These are phyloP conservation scores for Aspergillus ostianus DNA, from an alignment of 495 filamentous ascomycete species.

Conservation along the genomic window DNA sequence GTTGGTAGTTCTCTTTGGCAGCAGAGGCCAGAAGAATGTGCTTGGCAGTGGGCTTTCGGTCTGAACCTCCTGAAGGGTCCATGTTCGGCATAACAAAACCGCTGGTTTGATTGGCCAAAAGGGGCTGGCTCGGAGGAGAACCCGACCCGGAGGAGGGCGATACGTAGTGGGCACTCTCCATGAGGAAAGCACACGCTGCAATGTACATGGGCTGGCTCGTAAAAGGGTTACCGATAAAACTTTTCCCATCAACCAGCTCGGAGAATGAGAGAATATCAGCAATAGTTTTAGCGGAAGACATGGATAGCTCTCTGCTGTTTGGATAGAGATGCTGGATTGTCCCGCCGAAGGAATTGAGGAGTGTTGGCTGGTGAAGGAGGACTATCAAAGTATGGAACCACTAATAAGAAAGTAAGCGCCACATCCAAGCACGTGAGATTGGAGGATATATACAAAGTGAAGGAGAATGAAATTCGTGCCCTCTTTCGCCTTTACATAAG, in stretches of 20 bases:
- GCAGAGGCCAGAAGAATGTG: slow-evolving; percentile 72
- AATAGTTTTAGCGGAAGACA: slow-evolving; percentile 87
- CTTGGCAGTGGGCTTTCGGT: slow-evolving; percentile 56
- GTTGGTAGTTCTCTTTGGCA: slow-evolving; percentile 76
- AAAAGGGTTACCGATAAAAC: slow-evolving; percentile 81
- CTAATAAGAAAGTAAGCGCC: slow-evolving; percentile 15
- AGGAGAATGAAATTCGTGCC: slow-evolving; percentile 83
- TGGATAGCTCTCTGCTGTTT: slow-evolving; percentile 76
- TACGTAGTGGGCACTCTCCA: slow-evolving; percentile 64
- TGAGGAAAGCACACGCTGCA: slow-evolving; percentile 80
- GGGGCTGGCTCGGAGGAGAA: slow-evolving; percentile 30
- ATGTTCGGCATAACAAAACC: slow-evolving; percentile 42
- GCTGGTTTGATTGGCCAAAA: slow-evolving; percentile 40
- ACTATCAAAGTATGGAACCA: slow-evolving; percentile 90
- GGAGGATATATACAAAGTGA: slow-evolving; percentile 55
- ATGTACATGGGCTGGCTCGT: slow-evolving; percentile 90
- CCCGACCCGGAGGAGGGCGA: slow-evolving; percentile 35
- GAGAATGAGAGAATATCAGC: slow-evolving; percentile 80
- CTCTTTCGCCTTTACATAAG: slow-evolving; percentile 72
- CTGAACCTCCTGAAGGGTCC: slow-evolving; percentile 31
- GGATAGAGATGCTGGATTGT: slow-evolving; percentile 66
- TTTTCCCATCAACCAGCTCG: slow-evolving; percentile 74
- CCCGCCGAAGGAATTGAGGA: slow-evolving; percentile 74
- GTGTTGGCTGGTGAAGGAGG: slow-evolving; percentile 75
- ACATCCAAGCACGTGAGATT: background rate